Percentiles rank a stretch among this genome's conserved stretches.
Conservation (phyloP, 2,329 filamentous ascomycete genomes). For the Rutstroemia sp. region DNA sequence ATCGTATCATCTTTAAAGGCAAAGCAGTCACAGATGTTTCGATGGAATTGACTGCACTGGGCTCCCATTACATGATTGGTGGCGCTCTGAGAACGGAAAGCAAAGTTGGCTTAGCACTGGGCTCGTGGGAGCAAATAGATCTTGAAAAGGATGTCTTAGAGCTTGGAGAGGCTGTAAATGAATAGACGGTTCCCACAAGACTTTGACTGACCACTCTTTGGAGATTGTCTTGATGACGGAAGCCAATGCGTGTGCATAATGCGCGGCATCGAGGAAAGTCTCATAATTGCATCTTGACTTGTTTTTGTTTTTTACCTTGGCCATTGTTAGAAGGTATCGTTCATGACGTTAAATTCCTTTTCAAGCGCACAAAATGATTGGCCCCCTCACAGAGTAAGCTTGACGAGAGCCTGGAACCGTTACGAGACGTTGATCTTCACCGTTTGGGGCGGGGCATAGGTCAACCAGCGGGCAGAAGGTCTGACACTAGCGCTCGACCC, state of each 20-base stretch:
- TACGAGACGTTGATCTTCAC: too few species aligned
- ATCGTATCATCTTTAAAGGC: slow-evolving; percentile 22
- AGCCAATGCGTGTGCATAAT: not conserved
- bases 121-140: slow-evolving; percentile 17
- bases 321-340: too few species aligned
- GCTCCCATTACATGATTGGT: slow-evolving; percentile 26
- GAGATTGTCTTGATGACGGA: not conserved
- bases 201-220: not conserved
- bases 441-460: too few species aligned
- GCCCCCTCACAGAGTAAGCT: too few species aligned
- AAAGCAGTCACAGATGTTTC: slow-evolving; percentile 22
- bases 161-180: slow-evolving; percentile 14
- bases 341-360: too few species aligned
- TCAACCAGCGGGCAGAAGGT: too few species aligned
- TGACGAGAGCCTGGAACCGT: too few species aligned
- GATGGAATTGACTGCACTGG: slow-evolving; percentile 25
- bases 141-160: slow-evolving; percentile 21
- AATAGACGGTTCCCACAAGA: not conserved
- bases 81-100: slow-evolving; percentile 16
- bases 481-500: too few species aligned
- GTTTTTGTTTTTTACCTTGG: too few species aligned
- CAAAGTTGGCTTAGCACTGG: slow-evolving; percentile 7
- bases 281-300: too few species aligned
- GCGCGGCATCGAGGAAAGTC: too few species aligned
- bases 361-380: too few species aligned